Evolutionary conservation across 2,329 filamentous ascomycete species (phyloP).

Genomic region (Pseudocercospora crystallina): DNA sequence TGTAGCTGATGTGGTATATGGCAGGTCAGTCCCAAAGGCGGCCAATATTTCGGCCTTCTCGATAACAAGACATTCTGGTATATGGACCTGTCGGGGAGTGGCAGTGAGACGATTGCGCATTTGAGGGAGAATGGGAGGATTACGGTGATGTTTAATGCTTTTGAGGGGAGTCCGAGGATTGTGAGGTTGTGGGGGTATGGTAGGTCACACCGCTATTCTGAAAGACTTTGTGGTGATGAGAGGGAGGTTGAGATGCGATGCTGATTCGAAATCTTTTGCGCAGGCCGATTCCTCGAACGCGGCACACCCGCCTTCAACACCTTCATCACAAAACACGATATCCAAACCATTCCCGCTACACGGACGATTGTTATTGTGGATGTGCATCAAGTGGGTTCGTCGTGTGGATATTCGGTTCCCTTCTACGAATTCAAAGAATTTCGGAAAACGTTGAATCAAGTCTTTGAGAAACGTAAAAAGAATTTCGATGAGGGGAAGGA

Average conservation of each 20-base stretch:
- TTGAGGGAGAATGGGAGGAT: constrained; percentile 47
- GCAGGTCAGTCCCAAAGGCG: constrained; percentile 45
- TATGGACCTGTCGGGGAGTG: constrained; percentile 44
- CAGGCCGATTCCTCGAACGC: constrained; percentile 38
- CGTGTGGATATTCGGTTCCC: constrained; percentile 46
- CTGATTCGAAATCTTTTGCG: constrained; percentile 4
- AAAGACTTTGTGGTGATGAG: constrained; percentile 29
- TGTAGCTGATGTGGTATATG: no score
- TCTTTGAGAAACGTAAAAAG: constrained; percentile 41
- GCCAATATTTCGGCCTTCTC: constrained; percentile 43
- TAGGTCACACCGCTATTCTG: constrained; percentile 2
- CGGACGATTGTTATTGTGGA: constrained; percentile 44
- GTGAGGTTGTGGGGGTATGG: constrained; percentile 45
- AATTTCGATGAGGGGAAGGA: constrained; percentile 38
- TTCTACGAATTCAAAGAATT: constrained; percentile 46
- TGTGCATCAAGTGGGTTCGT: constrained; percentile 45
- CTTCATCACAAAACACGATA: constrained; percentile 37
- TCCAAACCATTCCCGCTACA: constrained; percentile 39
- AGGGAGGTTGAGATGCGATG: constrained; percentile 40
- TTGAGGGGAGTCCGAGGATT: constrained; percentile 44
- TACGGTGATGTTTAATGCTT: constrained; percentile 45
- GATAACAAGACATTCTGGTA: constrained; percentile 45
- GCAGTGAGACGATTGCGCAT: constrained; percentile 46
- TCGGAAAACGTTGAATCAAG: constrained; percentile 42
- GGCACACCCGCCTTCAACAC: constrained; percentile 34